These are phyloP conservation scores for Lipomyces starkeyi DNA, from an alignment of 805 yeast genomes.

Conservation along the genomic window DNA sequence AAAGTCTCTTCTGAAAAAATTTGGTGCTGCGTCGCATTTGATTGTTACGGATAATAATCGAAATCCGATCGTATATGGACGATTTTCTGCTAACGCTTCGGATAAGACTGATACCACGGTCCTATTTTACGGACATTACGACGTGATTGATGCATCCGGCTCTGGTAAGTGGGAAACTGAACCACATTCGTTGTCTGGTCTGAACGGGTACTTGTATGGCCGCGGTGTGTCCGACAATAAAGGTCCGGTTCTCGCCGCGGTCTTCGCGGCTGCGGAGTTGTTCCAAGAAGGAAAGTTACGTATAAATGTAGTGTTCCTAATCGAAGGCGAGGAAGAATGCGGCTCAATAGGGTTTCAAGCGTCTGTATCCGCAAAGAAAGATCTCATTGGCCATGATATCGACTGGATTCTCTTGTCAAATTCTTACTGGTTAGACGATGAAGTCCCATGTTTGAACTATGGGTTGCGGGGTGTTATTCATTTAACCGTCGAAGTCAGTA, in stretches of 20 bases:
- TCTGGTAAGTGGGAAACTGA: constrained; percentile 72
- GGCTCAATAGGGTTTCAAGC: constrained; percentile 87
- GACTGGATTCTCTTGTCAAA: constrained; percentile 92
- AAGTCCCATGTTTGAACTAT: constrained; percentile 88
- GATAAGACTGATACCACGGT: constrained; percentile 46
- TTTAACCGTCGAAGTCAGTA: constrained; percentile 69
- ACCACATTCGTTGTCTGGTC: constrained; percentile 77
- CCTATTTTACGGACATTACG: constrained; percentile 95
- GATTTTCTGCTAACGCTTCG: constrained; percentile 54
- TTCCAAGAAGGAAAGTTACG: constrained; percentile 57
- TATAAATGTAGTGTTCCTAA: constrained; percentile 77
- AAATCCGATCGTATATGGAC: constrained; percentile 84
- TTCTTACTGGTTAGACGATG: constrained; percentile 92
- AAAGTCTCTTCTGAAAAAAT: constrained; percentile 61
- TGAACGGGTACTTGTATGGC: constrained; percentile 85
- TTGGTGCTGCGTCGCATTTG: constrained; percentile 70
- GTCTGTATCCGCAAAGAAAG: constrained; percentile 58
- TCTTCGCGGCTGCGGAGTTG: constrained; percentile 83
- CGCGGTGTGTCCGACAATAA: constrained; percentile 95
- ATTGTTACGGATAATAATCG: constrained; percentile 72
- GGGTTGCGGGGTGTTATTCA: constrained; percentile 92
- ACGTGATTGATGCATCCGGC: constrained; percentile 80
- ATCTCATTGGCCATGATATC: constrained; percentile 61
- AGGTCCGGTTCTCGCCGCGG: constrained; percentile 88
- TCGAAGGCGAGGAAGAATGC: constrained; percentile 96